phyloP scores from a whole-genome alignment of 768 basidiomycete genomes.

The Mycena capillaripes region DNA sequence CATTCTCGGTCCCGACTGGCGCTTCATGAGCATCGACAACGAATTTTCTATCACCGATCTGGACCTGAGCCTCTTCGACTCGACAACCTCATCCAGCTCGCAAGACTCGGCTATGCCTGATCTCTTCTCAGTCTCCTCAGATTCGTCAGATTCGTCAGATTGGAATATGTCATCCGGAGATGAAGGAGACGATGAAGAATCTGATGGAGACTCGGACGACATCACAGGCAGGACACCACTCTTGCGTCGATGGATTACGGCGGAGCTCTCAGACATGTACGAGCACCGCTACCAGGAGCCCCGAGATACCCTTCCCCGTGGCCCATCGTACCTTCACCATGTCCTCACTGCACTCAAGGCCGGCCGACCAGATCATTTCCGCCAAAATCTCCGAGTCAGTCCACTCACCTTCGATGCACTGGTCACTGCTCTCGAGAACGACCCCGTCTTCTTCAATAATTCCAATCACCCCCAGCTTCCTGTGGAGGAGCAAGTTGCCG shows the following conservation, averaged over 20 bases:
- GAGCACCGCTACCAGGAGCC: constrained; percentile 24
- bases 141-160: not conserved
- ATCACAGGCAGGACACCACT: not conserved
- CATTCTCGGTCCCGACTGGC: not conserved
- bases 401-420: constrained; percentile 52
- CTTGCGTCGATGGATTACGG: not conserved
- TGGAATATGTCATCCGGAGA: constrained; percentile 3
- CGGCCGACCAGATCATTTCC: constrained; percentile 45
- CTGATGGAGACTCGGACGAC: not conserved
- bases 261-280: constrained; percentile 9
- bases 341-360: too few relatives aligned
- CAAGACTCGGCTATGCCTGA: not conserved
- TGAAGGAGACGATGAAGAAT: constrained; percentile 10
- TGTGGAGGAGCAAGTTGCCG: constrained; percentile 52
- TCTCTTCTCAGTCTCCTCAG: constrained; percentile 6
- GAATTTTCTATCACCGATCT: not conserved
- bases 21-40: not conserved
- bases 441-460: constrained; percentile 46
- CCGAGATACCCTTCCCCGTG: constrained; percentile 22
- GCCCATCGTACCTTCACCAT: too few relatives aligned
- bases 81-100: not conserved
- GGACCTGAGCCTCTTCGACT: too few relatives aligned
- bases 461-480: too few relatives aligned
- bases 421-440: constrained; percentile 35
- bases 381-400: constrained; percentile 44